These are phyloP conservation scores for Monosporascus cannonballus DNA, from an alignment of 2,329 filamentous ascomycete genomes.

Conservation along the genomic window DNA sequence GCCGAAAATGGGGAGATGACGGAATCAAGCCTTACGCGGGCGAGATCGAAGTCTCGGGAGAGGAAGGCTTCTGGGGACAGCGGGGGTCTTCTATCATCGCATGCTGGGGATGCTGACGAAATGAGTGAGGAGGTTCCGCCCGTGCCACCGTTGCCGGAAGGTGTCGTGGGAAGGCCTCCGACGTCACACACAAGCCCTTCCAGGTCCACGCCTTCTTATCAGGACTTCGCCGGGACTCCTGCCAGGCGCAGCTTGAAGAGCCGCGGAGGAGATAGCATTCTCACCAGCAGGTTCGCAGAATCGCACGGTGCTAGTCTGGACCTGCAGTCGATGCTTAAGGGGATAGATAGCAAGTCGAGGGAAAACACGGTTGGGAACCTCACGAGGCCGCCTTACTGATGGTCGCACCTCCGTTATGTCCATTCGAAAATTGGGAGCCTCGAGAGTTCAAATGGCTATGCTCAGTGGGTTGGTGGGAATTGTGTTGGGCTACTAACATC, in stretches of 20 bases:
- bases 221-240: constrained; percentile 29
- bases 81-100: constrained; percentile 21
- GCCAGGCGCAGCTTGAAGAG: constrained; percentile 21
- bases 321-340: constrained; percentile 27
- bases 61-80: constrained; percentile 20
- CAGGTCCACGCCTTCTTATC: constrained; percentile 25
- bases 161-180: constrained; percentile 17
- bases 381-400: constrained; percentile 25
- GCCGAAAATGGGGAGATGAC: constrained; percentile 25
- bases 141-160: constrained; percentile 47
- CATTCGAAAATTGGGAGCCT: constrained; percentile 2
- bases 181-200: constrained; percentile 11
- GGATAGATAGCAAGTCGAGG: constrained; percentile 27
- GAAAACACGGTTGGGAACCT: constrained; percentile 27
- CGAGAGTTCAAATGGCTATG: too few species aligned
- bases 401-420: constrained; percentile 6
- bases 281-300: constrained; percentile 16
- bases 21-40: constrained; percentile 11
- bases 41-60: constrained; percentile 24
- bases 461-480: too few species aligned
- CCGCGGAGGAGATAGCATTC: constrained; percentile 22
- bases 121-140: constrained; percentile 41
- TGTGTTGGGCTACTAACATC: too few species aligned
- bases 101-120: constrained; percentile 23
- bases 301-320: constrained; percentile 18